These are phyloP conservation scores for Cantharellus anzutake DNA, from an alignment of 768 basidiomycete species.

Conservation along the genomic window DNA sequence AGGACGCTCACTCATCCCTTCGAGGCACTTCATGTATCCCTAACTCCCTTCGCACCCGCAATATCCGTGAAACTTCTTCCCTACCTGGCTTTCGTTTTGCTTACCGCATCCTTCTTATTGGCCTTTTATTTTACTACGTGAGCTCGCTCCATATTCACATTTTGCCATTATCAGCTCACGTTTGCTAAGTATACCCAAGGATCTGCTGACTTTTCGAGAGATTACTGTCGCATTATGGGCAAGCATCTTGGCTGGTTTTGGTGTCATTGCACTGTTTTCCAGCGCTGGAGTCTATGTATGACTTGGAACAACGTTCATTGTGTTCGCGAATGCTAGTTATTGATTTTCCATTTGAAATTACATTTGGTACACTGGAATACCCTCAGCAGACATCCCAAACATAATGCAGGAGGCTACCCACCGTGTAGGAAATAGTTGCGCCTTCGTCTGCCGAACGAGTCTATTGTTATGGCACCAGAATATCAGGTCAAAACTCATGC, in stretches of 20 bases:
- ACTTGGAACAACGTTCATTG: background rate
- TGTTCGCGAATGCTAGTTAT: background rate
- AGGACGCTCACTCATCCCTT: background rate
- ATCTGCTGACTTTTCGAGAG: slow-evolving; percentile 43
- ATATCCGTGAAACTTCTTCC: slow-evolving; percentile 52
- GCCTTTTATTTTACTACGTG: slow-evolving; percentile 76
- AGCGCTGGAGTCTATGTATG: slow-evolving; percentile 67
- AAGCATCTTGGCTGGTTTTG: slow-evolving; percentile 69
- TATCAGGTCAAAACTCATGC: background rate
- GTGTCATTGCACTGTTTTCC: slow-evolving; percentile 79
- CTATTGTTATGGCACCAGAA: slow-evolving; percentile 19
- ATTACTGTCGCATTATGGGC: slow-evolving; percentile 48
- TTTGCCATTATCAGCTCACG: slow-evolving; percentile 7
- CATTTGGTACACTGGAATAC: background rate
- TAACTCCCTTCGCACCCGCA: slow-evolving; percentile 53
- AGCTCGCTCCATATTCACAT: slow-evolving; percentile 9
- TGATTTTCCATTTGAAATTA: slow-evolving; percentile 1
- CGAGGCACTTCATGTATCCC: slow-evolving; percentile 11
- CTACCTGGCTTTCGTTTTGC: slow-evolving; percentile 51
- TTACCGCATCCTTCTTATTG: slow-evolving; percentile 60
- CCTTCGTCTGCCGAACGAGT: slow-evolving; percentile 87
- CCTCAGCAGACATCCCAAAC: background rate
- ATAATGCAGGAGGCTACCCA: slow-evolving; percentile 21
- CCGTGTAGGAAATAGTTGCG: slow-evolving; percentile 86
- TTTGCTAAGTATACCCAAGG: slow-evolving; percentile 51